These are phyloP conservation scores for Fusarium burgessii DNA, from an alignment of 2,329 filamentous ascomycete genomes.

Conservation along the genomic window DNA sequence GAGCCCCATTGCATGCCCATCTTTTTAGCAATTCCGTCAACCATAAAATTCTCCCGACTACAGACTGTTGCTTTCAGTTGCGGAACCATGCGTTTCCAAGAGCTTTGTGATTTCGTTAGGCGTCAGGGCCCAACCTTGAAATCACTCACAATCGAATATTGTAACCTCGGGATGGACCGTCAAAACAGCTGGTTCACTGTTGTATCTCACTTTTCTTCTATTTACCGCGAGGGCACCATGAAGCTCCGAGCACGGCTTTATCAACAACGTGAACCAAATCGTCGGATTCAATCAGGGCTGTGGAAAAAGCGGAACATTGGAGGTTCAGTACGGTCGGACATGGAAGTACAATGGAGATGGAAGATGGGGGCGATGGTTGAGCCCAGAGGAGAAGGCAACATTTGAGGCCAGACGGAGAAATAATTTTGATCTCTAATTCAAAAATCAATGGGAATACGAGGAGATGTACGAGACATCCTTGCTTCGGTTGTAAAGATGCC, in stretches of 20 bases:
- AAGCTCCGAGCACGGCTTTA: background rate
- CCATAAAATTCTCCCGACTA: background rate
- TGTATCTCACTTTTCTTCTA: too few relatives aligned
- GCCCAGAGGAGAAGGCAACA: accelerated
- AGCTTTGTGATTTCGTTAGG: background rate
- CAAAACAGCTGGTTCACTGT: too few relatives aligned
- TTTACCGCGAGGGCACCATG: background rate
- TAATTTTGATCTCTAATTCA: too few relatives aligned
- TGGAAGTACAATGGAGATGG: background rate
- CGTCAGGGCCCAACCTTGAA: background rate
- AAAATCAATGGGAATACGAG: too few relatives aligned
- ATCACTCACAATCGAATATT: accelerated
- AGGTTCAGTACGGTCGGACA: too few relatives aligned
- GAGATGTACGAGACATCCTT: too few relatives aligned
- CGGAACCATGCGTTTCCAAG: background rate
- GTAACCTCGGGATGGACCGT: background rate
- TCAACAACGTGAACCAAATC: background rate
- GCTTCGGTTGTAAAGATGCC: too few relatives aligned
- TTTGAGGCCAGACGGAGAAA: too few relatives aligned
- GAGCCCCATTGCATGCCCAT: background rate
- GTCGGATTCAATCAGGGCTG: too few relatives aligned
- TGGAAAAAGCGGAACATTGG: too few relatives aligned
- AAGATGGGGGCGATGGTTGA: background rate
- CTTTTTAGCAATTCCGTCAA: background rate
- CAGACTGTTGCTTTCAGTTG: accelerated